Conservation (phyloP, 257 asterid genomes). For the Leptodermis oblonga region DNA sequence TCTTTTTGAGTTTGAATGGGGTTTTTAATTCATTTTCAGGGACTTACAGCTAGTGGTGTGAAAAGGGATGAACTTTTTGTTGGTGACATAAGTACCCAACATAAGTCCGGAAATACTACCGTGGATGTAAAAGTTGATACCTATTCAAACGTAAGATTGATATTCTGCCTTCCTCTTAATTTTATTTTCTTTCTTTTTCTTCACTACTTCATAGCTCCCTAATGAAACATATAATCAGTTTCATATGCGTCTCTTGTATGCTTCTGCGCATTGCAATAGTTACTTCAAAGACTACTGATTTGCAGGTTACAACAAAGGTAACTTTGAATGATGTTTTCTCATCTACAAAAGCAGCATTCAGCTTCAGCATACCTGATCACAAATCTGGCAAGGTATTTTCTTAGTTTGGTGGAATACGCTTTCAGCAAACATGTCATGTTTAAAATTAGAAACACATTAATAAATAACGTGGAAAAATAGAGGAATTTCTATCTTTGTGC, state of each 20-base stretch:
- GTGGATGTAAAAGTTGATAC: conserved; percentile 85
- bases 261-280: neutral
- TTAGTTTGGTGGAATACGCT: neutral
- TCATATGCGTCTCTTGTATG: neutral
- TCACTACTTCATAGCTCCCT: neutral
- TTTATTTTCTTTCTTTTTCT: neutral
- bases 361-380: conserved; percentile 81
- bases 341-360: conserved; percentile 62
- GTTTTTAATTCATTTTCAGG: conserved; percentile 33
- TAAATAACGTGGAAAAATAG: neutral
- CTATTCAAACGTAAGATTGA: conserved; percentile 59
- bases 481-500: neutral
- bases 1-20: neutral
- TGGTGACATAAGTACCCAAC: conserved; percentile 70
- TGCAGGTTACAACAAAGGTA: conserved; percentile 71
- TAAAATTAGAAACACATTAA: neutral
- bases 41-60: conserved; percentile 70
- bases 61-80: conserved; percentile 67
- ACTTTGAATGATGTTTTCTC: conserved; percentile 44
- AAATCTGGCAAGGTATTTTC: conserved; percentile 75
- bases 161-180: neutral
- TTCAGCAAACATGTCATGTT: neutral
- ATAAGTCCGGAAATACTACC: conserved; percentile 54
- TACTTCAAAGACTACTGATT: conserved; percentile 13
- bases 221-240: neutral